A percentile compares a stretch with the other conserved stretches of the same genome.
These are phyloP conservation scores for Pichia norvegensis DNA, from an alignment of 1,139 yeast species.

Conservation along the genomic window DNA sequence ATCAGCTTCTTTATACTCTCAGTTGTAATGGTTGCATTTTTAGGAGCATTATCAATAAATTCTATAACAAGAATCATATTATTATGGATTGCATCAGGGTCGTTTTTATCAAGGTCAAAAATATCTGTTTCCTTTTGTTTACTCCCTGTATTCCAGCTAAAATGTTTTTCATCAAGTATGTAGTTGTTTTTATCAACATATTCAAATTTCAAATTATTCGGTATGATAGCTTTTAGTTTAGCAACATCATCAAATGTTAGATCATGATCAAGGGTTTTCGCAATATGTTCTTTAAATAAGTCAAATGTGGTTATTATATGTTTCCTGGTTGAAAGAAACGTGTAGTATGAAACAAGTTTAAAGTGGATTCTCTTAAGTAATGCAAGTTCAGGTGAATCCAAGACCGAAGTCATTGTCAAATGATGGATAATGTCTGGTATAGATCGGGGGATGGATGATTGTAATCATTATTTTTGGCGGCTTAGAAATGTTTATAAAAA, in stretches of 20 bases:
- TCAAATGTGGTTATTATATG: slow-evolving; percentile 50
- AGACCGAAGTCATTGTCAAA: not conserved
- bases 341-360: slow-evolving; percentile 46
- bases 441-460: not conserved
- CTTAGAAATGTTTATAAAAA: not conserved
- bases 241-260: slow-evolving; percentile 50
- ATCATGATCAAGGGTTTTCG: slow-evolving; percentile 34
- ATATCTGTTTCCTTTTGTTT: slow-evolving; percentile 43
- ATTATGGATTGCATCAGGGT: slow-evolving; percentile 20
- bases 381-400: slow-evolving; percentile 19
- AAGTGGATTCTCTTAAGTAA: slow-evolving; percentile 39
- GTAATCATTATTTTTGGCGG: not conserved
- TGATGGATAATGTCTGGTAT: not conserved
- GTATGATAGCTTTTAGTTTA: slow-evolving; percentile 52
- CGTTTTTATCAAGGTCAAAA: slow-evolving; percentile 36
- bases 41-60: slow-evolving; percentile 45
- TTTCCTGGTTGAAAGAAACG: slow-evolving; percentile 47
- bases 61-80: slow-evolving; percentile 64
- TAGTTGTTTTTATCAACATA: slow-evolving; percentile 72
- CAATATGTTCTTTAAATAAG: slow-evolving; percentile 40
- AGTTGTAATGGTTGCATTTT: slow-evolving; percentile 22
- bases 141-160: slow-evolving; percentile 37
- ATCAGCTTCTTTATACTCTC: slow-evolving; percentile 55
- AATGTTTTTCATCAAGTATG: slow-evolving; percentile 39
- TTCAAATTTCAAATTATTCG: slow-evolving; percentile 59